Evolutionary conservation across 2,329 filamentous ascomycete genomes (phyloP), one percentile per base, ranked within the genome.

Genomic region (Ciborinia camelliae): DNA sequence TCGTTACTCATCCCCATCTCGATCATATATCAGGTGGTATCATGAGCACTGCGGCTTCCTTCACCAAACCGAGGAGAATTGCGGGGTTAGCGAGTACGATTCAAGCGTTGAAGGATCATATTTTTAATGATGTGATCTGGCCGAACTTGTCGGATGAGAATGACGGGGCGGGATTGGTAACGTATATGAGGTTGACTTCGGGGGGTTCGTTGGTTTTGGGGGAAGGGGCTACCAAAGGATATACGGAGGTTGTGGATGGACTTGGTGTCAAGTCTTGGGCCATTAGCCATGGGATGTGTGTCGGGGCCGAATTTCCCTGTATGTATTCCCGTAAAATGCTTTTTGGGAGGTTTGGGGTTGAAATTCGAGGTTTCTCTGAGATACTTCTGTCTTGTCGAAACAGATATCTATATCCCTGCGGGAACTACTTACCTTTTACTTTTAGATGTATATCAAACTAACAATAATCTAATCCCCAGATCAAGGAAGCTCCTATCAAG

Each of bases 111-210:
- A 98, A 97, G 76, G 87, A 82, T 0, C 93, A 99, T 77, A 91
- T 99, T 66, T 99, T 99, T 81, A 99, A 99, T 77, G 96, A 97
- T 73, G 81, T 97, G 65, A 96, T 98, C 62, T 99, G 95, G 95
- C 95, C 95, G 0, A 99, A 99, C 71, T 79, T 99, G 47, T 96
- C 92, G 0, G 94, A 99, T 73, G 95, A 99, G 78, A 95, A 97
- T 75, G 92, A 93, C 41, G 95, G 95, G 30, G 93, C 93, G 4
- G 95, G 95, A 0, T 83, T 99, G 35, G 87, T 99, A 41, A 97
- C 92, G 0, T 98, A 96, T 71, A 88, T 92, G 75, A 86, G 95
- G 20, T 81, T 99, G 12, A 88, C 91, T 6, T 93, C 97, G 74
- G 94, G 93, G 14, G 94, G 94, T 3, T 95, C 94, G 66, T 87